phyloP scores from a whole-genome alignment of 139 green algal species.

The Zygnema circumcarinatum region DNA sequence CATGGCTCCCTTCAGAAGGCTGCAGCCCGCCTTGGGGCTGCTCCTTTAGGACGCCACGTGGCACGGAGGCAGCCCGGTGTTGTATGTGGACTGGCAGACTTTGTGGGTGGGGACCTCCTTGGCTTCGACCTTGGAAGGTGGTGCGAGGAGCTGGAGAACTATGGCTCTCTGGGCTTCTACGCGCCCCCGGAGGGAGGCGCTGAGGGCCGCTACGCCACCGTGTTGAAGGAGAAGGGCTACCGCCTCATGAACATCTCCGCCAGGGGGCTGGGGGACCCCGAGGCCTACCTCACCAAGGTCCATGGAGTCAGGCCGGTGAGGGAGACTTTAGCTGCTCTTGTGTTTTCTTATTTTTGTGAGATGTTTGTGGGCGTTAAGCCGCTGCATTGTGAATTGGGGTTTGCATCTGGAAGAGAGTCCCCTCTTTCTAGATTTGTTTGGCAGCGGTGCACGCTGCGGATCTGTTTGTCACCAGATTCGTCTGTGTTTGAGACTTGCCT shows the following conservation, averaged over 20 bases:
- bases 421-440: no score
- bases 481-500: no score
- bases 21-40: no score
- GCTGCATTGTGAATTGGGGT: no score
- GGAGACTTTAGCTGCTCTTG: neutral
- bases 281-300: slow-evolving; percentile 56
- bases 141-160: slow-evolving; percentile 43
- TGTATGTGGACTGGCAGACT: slow-evolving; percentile 44
- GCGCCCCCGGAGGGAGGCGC: slow-evolving; percentile 44
- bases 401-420: no score
- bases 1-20: no score
- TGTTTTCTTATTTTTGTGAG: no score
- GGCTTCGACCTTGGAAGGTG: slow-evolving; percentile 49
- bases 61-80: no score
- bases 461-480: no score
- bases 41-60: no score
- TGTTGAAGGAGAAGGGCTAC: slow-evolving; percentile 46
- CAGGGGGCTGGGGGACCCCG: slow-evolving; percentile 49
- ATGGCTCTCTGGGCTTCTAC: slow-evolving; percentile 50
- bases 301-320: slow-evolving; percentile 57
- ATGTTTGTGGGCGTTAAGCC: no score
- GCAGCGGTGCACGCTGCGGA: no score
- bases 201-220: slow-evolving; percentile 48
- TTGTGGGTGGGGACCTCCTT: slow-evolving; percentile 53
- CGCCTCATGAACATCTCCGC: slow-evolving; percentile 56